Percentiles rank a stretch among this genome's conserved stretches.
Conservation (phyloP, 129 eudicot genomes). For the Arctium minus region DNA sequence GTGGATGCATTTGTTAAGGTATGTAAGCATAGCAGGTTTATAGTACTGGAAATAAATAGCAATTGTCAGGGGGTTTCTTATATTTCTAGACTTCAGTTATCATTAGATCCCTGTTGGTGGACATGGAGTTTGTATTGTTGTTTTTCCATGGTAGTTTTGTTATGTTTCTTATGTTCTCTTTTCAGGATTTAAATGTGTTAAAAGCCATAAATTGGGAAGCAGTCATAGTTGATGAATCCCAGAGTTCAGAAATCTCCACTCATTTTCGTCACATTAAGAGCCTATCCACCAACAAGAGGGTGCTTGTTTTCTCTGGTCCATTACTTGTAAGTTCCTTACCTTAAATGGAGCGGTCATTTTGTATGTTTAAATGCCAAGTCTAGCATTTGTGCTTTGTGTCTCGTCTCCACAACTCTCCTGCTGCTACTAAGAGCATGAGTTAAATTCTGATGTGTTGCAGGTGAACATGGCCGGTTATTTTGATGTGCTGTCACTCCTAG, state of each 20-base stretch:
- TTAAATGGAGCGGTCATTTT: neutral
- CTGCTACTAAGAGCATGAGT: slow-evolving; percentile 2
- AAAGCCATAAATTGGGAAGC: slow-evolving; percentile 58
- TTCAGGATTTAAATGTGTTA: slow-evolving; percentile 54
- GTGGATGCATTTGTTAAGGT: slow-evolving; percentile 57
- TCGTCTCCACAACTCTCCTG: neutral
- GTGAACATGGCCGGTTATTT: slow-evolving; percentile 41
- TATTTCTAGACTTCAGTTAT: neutral
- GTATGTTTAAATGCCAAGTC: neutral
- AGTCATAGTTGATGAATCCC: slow-evolving; percentile 58
- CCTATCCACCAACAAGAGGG: slow-evolving; percentile 37
- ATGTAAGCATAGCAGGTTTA: neutral
- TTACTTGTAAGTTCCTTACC: slow-evolving; percentile 40
- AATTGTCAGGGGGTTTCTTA: neutral
- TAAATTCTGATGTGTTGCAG: slow-evolving; percentile 36
- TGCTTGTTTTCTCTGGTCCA: slow-evolving; percentile 52
- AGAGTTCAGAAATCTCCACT: slow-evolving; percentile 23
- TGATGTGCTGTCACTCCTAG: slow-evolving; percentile 54
- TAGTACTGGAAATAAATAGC: neutral
- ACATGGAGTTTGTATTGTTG: neutral
- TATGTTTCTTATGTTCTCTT: neutral
- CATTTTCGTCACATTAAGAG: slow-evolving; percentile 39
- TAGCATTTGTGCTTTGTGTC: neutral
- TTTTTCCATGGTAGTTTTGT: neutral
- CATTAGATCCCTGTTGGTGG: neutral